Percentiles rank a stretch among this genome's conserved stretches.
Evolutionary conservation across 2,329 filamentous ascomycete genomes (phyloP).

Genomic region (Penicillium nordicum): DNA sequence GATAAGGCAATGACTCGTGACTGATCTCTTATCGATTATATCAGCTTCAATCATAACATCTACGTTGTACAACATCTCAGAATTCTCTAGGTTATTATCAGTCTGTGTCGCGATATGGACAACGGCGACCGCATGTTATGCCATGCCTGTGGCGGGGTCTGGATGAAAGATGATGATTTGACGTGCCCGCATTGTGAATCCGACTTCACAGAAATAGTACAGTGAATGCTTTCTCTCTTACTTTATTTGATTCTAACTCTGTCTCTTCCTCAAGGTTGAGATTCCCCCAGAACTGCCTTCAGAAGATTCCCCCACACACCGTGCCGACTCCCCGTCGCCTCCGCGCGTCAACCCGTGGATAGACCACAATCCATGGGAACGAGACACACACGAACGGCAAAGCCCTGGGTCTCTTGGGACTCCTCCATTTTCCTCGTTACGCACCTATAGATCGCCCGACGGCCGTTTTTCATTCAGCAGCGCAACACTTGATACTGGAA

Average conservation of each 20-base stretch:
- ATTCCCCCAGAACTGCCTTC: slow-evolving; percentile 23
- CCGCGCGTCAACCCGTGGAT: slow-evolving; percentile 33
- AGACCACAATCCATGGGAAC: slow-evolving; percentile 48
- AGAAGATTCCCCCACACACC: slow-evolving; percentile 25
- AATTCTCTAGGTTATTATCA: not conserved
- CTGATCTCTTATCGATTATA: slow-evolving; percentile 11
- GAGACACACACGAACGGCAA: slow-evolving; percentile 44
- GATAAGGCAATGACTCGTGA: slow-evolving; percentile 27
- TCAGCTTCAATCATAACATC: slow-evolving; percentile 3
- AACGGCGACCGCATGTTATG: slow-evolving; percentile 73
- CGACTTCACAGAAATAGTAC: slow-evolving; percentile 82
- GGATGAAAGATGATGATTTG: slow-evolving; percentile 68
- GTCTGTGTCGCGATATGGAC: slow-evolving; percentile 26
- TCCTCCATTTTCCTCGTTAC: slow-evolving; percentile 30
- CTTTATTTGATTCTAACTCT: slow-evolving; percentile 5
- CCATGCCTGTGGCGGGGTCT: slow-evolving; percentile 76
- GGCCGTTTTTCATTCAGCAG: slow-evolving; percentile 44
- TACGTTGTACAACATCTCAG: slow-evolving; percentile 3
- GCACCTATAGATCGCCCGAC: slow-evolving; percentile 45
- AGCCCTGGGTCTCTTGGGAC: slow-evolving; percentile 12
- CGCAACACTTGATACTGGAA: slow-evolving; percentile 28
- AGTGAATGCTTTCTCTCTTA: slow-evolving; percentile 32
- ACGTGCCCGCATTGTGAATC: slow-evolving; percentile 73
- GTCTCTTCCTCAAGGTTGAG: slow-evolving; percentile 28
- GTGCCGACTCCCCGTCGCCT: slow-evolving; percentile 17